Evolutionary conservation across 2,329 filamentous ascomycete species (phyloP).

Genomic region (Aspergillus puulaauensis): DNA sequence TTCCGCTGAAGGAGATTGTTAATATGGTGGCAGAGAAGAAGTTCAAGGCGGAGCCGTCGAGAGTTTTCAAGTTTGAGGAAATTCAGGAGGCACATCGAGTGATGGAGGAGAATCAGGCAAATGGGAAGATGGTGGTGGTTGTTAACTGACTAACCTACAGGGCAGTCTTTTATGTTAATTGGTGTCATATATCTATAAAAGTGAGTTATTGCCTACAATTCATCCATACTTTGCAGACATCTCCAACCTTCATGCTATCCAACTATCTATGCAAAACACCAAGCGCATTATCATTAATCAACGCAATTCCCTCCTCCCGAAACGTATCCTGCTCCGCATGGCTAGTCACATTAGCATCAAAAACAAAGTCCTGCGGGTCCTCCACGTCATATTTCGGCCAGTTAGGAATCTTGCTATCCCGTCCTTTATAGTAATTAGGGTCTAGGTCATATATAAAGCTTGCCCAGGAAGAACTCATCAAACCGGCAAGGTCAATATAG

Average conservation of each 20-base stretch:
- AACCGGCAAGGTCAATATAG: background rate
- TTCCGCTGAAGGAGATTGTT: constrained; percentile 43
- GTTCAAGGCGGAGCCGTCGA: constrained; percentile 14
- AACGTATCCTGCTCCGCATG: constrained; percentile 9
- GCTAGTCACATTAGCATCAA: constrained; percentile 4
- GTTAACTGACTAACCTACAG: too few species aligned
- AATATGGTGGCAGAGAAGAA: constrained; percentile 35
- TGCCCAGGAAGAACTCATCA: constrained; percentile 14
- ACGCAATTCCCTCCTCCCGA: constrained; percentile 1
- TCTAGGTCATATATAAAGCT: constrained; percentile 10
- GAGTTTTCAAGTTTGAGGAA: constrained; percentile 2
- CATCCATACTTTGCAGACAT: too few species aligned
- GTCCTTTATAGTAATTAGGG: constrained; percentile 1
- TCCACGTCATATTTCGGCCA: constrained; percentile 10
- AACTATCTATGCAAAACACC: constrained; percentile 2
- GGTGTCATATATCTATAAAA: too few species aligned
- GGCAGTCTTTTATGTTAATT: too few species aligned
- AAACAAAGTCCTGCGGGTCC: constrained; percentile 5
- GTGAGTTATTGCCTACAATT: too few species aligned
- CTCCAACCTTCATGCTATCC: too few species aligned
- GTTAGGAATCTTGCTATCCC: background rate
- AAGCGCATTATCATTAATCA: constrained; percentile 2
- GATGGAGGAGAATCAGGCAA: constrained; percentile 10
- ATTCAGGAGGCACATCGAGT: constrained; percentile 8
- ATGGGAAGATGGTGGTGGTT: constrained; percentile 11